Evolutionary conservation across 306 rosid species (phyloP).

Genomic region (Ormosia semicastrata): DNA sequence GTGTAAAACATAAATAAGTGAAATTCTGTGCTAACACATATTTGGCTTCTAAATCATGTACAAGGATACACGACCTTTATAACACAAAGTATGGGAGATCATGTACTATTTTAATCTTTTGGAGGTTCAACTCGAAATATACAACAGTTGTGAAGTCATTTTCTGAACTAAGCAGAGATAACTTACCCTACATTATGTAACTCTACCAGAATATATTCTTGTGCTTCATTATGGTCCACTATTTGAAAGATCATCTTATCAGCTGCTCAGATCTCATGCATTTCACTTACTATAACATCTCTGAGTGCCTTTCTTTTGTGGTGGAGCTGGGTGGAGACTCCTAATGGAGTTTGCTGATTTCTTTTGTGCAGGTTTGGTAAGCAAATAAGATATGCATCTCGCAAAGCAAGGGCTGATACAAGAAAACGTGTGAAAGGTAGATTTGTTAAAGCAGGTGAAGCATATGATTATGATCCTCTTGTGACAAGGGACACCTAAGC

Average conservation of each 20-base stretch:
- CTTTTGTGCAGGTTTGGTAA: slow-evolving; percentile 72
- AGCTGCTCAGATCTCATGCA: not conserved
- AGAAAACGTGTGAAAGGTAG: slow-evolving; percentile 91
- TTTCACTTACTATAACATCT: not conserved
- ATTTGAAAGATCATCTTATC: not conserved
- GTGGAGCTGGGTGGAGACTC: not conserved
- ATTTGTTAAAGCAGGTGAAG: slow-evolving; percentile 84
- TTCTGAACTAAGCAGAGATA: not conserved
- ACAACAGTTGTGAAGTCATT: not conserved
- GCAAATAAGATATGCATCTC: slow-evolving; percentile 90
- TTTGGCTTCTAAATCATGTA: not conserved
- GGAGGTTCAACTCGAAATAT: not conserved
- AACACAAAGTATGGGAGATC: not conserved
- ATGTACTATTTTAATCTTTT: not conserved
- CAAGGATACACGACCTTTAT: not conserved
- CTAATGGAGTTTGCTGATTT: slow-evolving; percentile 16
- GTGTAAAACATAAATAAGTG: not conserved
- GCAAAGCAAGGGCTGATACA: slow-evolving; percentile 93
- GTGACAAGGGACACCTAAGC: slow-evolving; percentile 38
- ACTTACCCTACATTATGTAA: not conserved
- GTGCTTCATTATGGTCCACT: not conserved
- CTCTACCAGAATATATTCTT: not conserved
- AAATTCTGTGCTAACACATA: not conserved
- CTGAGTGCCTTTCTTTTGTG: slow-evolving; percentile 7
- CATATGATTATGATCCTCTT: slow-evolving; percentile 72